Conservation (phyloP, 345 rosid genomes). For the Melaleuca quinquenervia region DNA sequence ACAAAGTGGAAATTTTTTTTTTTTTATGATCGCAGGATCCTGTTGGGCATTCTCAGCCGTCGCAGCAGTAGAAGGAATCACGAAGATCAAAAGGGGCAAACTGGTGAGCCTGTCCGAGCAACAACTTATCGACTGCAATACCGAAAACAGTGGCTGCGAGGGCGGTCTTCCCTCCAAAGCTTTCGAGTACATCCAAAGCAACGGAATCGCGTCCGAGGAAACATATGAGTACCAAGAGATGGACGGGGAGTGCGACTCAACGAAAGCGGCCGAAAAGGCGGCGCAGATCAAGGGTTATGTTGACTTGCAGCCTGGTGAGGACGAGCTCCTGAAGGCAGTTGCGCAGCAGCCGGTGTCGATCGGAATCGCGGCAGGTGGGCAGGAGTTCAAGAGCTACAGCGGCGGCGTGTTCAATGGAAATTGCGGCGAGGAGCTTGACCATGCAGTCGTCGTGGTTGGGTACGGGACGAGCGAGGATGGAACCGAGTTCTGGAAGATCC, state of each 20-base stretch:
- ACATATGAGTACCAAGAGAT: neutral
- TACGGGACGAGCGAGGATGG: neutral
- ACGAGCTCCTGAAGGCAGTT: neutral
- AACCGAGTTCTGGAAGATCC: neutral
- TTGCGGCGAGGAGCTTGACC: neutral
- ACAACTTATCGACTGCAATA: no score
- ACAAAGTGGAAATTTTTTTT: neutral
- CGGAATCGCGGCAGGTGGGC: neutral
- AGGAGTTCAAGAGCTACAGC: neutral
- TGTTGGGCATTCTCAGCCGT: constrained; percentile 3
- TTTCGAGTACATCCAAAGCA: no score
- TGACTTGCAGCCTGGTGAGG: neutral
- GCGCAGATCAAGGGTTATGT: neutral
- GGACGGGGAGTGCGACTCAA: neutral
- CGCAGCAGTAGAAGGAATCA: constrained; percentile 1
- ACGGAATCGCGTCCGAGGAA: neutral
- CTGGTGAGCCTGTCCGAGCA: no score
- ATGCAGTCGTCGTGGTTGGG: neutral
- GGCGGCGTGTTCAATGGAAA: neutral
- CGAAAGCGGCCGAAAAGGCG: neutral
- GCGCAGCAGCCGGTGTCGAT: neutral
- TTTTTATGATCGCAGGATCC: neutral
- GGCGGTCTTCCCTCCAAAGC: constrained; percentile 3
- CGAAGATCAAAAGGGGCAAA: neutral
- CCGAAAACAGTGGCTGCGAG: neutral